Conservation (phyloP, 495 filamentous ascomycete species). For the Penicillium antarcticum region DNA sequence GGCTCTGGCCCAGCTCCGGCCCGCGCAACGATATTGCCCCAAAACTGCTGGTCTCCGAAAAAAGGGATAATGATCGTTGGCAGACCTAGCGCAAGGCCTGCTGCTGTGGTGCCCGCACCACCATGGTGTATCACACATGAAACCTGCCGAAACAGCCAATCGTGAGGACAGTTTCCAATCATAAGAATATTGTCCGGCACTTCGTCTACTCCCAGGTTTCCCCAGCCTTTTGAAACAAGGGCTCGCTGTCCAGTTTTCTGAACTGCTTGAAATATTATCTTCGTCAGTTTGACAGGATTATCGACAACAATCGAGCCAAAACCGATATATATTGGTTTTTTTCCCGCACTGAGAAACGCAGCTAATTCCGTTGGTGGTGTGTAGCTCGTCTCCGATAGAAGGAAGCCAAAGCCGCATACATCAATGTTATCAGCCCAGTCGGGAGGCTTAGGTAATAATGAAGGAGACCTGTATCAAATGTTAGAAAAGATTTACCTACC, state of each 20-base stretch:
- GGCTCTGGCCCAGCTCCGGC: constrained; percentile 73
- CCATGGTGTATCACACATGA: constrained; percentile 79
- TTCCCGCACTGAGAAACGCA: constrained; percentile 61
- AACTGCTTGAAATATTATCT: constrained; percentile 66
- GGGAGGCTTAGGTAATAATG: constrained; percentile 72
- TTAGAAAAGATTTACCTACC: neutral
- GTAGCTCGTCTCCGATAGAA: constrained; percentile 60
- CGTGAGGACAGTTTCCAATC: constrained; percentile 75
- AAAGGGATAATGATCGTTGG: constrained; percentile 80
- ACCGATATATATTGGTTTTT: constrained; percentile 75
- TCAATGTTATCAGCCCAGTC: constrained; percentile 74
- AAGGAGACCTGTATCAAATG: constrained; percentile 52
- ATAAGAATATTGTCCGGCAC: constrained; percentile 68
- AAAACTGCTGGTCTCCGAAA: constrained; percentile 84
- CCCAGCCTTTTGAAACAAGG: constrained; percentile 79
- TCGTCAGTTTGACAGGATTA: constrained; percentile 64
- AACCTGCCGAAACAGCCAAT: constrained; percentile 77
- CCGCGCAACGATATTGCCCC: constrained; percentile 71
- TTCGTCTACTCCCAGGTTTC: constrained; percentile 63
- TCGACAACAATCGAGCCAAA: constrained; percentile 83
- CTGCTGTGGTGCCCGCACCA: constrained; percentile 78
- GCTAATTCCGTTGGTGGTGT: constrained; percentile 60
- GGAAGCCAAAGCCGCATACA: constrained; percentile 72
- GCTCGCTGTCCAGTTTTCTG: constrained; percentile 65
- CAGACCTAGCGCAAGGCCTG: constrained; percentile 62